These are phyloP conservation scores for Peronospora destructor DNA, from an alignment of 352 stramenopile genomes.

Conservation along the genomic window DNA sequence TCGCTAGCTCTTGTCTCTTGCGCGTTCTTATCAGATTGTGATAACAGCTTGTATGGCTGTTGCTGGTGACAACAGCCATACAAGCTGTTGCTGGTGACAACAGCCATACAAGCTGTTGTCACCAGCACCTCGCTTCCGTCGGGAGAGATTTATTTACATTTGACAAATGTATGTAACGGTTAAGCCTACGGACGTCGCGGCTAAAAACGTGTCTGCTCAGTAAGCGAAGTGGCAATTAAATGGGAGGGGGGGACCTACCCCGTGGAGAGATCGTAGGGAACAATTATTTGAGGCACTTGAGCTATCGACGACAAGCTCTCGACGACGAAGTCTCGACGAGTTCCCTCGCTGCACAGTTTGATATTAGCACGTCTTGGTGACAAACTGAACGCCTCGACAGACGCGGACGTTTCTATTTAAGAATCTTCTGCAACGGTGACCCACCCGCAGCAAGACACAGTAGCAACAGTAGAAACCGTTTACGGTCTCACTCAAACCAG, in stretches of 20 bases:
- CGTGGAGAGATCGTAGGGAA: conserved; percentile 18
- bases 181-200: background rate
- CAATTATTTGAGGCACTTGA: conserved; percentile 18
- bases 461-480: background rate
- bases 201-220: conserved; percentile 10
- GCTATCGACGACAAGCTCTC: conserved; percentile 24
- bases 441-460: background rate
- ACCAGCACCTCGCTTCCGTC: conserved; percentile 2
- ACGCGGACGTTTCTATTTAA: conserved; percentile 12
- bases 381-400: conserved; percentile 11
- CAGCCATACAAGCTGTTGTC: conserved; percentile 5
- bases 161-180: background rate
- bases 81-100: too few species aligned
- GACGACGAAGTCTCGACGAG: conserved; percentile 24
- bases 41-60: too few species aligned
- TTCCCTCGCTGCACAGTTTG: background rate
- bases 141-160: too few species aligned
- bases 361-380: conserved; percentile 16
- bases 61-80: too few species aligned
- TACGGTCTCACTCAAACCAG: conserved; percentile 13
- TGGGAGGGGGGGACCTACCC: conserved; percentile 20
- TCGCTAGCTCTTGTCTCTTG: conserved; percentile 16
- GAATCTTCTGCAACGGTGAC: conserved; percentile 5
- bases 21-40: conserved; percentile 29
- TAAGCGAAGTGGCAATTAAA: conserved; percentile 21